Base-by-base conservation (phyloP, 2,329 filamentous ascomycete species). In the Fusarium zealandicum region DNA sequence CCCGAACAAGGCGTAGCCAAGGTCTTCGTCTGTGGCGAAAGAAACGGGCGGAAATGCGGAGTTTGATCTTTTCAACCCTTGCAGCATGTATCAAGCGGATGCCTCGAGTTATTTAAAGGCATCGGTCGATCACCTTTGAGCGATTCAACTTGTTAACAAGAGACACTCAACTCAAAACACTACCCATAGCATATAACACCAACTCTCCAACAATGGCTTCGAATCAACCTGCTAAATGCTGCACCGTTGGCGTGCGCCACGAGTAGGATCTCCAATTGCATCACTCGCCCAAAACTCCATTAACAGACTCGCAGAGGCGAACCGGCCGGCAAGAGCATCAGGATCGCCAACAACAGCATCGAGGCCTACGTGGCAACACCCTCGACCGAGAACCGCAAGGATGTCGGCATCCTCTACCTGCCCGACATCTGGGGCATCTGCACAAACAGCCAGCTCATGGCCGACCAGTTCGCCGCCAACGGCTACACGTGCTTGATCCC, bases 341-440 rank as follows among this genome's bases (percentile, higher is more conserved):
- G 77, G 55, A 73, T 84, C 54, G 72, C 57, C 50, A 74, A 72
- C 50, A 75, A 72, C 68, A 72, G 74, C 49, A 72, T 78, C 52
- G 76, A 79, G 4, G 80, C 75, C 38, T 86, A 86, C 70, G 66
- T 85, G 10, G 79, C 82, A 10, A 76, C 73, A 6, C 78, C 82
- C 1, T 61, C 75, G 4, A 55, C 59, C 13, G 61, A 50, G 54
- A 61, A 64, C 41, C 64, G 68, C 53, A 59, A 67, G 35, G 65
- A 63, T 22, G 55, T 45, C 3, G 75, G 72, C 41, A 70, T 76
- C 41, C 57, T 76, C 16, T 74, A 71, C 58, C 35, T 77, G 7
- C 66, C 74, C 40, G 75, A 77, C 58, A 68, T 77, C 44, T 70
- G 70, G 31, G 73, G 74, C 49, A 69, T 77, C 48, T 75, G 71